Evolutionary conservation across 108 stramenopile species (phyloP), one percentile per base, ranked within the genome.

Genomic region (Craspedostauros australis): DNA sequence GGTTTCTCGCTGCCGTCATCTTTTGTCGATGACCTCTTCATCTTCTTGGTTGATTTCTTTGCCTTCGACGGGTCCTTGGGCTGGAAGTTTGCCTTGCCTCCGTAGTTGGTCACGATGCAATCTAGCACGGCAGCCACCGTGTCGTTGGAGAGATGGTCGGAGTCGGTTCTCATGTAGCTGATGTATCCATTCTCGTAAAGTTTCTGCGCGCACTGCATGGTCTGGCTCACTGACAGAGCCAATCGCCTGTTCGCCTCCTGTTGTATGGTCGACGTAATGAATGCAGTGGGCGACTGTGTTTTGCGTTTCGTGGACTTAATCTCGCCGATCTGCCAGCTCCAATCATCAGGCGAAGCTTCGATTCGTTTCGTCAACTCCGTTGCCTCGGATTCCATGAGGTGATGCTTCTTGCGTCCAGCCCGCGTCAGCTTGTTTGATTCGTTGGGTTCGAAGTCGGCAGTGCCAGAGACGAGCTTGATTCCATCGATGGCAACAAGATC

Each of bases 161-260:
- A 80, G 59, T 92, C 91, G 12, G 91, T 92, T 33, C 91, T 47
- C 86, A 92, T 88, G 74, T 92, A 92, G 6, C 78, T 80, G 21
- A 91, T 88, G 33, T 59, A 76, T 7, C 90, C 90, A 36, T 60
- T 53, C 42, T 91, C 89, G 47, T 91, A 91, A 15, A 91, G 61
- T 39, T 58, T 60, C 63, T 92, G 91, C 12, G 91, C 91, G 27
- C 64, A 38, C 21, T 46, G 50, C 91, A 92, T 92, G 21, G 82
- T 82, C 46, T 66, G 40, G 33, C 67, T 46, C 9, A 74, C 68
- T 9, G 76, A 72, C 29, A 88, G 23, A 28, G 82, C 73, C 32
- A 92, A 54, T 26, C 70, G 72, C 15, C 63, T 39, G 52, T 72
- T 85, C 22, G 72, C 66, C 26, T 79, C 82, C 57, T 80, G 80